Evolutionary conservation across 495 filamentous ascomycete species (phyloP).

Genomic region (Talaromyces proteolyticus): DNA sequence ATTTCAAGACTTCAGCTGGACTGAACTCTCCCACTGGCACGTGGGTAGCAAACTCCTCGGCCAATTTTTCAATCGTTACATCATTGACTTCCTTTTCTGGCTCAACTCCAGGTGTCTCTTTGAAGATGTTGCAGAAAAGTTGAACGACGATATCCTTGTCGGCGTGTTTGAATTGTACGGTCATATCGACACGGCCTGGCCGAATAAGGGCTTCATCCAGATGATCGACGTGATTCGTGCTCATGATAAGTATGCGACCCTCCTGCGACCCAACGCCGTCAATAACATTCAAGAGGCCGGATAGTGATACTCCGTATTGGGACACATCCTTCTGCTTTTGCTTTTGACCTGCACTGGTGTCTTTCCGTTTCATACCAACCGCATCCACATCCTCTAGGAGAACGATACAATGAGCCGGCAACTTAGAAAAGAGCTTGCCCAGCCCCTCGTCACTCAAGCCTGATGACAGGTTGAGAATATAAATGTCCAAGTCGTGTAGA

Average conservation of each 20-base stretch:
- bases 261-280: constrained; percentile 63
- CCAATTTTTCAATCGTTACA: constrained; percentile 70
- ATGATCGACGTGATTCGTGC: constrained; percentile 61
- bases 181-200: constrained; percentile 60
- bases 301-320: constrained; percentile 43
- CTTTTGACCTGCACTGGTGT: neutral
- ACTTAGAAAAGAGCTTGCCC: constrained; percentile 37
- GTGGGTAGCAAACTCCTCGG: constrained; percentile 61
- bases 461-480: constrained; percentile 32
- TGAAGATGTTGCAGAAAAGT: constrained; percentile 15
- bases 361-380: constrained; percentile 31
- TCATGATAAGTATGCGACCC: constrained; percentile 65
- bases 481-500: constrained; percentile 54
- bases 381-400: constrained; percentile 63
- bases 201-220: constrained; percentile 62
- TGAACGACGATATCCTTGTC: no score
- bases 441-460: constrained; percentile 23
- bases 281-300: constrained; percentile 61
- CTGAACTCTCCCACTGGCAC: no score
- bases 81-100: constrained; percentile 73
- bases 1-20: no score
- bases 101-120: no score
- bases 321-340: neutral
- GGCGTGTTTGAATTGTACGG: constrained; percentile 55
- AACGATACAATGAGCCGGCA: constrained; percentile 55